A percentile compares a stretch with the other conserved stretches of the same genome.
Conservation (phyloP, 768 basidiomycete genomes). For the Paxillus ammoniavirescens region DNA sequence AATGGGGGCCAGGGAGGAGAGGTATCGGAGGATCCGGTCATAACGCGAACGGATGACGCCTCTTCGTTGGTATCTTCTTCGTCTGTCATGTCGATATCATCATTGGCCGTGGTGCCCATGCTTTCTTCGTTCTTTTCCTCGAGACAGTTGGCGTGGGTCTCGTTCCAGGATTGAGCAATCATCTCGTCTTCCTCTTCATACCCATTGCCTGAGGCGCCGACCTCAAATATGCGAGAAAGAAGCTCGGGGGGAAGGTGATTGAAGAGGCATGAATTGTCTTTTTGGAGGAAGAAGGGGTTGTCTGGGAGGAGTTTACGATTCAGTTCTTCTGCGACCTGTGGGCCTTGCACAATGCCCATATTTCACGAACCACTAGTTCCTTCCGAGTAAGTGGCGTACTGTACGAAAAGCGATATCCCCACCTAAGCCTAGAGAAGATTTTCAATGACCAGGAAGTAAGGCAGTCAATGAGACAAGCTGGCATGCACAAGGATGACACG, state of each 20-base stretch:
- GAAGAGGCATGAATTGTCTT: slow-evolving; percentile 41
- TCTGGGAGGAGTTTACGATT: slow-evolving; percentile 32
- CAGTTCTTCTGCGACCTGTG: neutral
- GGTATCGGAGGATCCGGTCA: slow-evolving; percentile 2
- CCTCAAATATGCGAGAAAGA: slow-evolving; percentile 52
- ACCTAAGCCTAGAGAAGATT: too few species aligned
- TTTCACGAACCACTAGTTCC: neutral
- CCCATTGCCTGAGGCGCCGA: slow-evolving; percentile 42
- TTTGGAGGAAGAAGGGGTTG: slow-evolving; percentile 49
- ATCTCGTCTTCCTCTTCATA: slow-evolving; percentile 36
- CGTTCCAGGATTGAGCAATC: neutral
- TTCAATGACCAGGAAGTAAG: too few species aligned
- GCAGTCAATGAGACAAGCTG: too few species aligned
- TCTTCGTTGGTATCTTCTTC: slow-evolving; percentile 4
- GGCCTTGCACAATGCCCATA: slow-evolving; percentile 6
- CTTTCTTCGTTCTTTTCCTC: slow-evolving; percentile 34
- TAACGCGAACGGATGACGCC: neutral
- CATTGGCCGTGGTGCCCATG: slow-evolving; percentile 12
- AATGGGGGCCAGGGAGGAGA: slow-evolving; percentile 32
- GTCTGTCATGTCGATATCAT: neutral
- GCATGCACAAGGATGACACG: too few species aligned
- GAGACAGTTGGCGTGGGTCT: slow-evolving; percentile 11
- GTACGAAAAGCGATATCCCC: too few species aligned
- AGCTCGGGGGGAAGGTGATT: slow-evolving; percentile 57
- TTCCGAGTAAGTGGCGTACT: neutral